Evolutionary conservation across 2,329 filamentous ascomycete genomes (phyloP).

Genomic region (Aspergillus sp.): DNA sequence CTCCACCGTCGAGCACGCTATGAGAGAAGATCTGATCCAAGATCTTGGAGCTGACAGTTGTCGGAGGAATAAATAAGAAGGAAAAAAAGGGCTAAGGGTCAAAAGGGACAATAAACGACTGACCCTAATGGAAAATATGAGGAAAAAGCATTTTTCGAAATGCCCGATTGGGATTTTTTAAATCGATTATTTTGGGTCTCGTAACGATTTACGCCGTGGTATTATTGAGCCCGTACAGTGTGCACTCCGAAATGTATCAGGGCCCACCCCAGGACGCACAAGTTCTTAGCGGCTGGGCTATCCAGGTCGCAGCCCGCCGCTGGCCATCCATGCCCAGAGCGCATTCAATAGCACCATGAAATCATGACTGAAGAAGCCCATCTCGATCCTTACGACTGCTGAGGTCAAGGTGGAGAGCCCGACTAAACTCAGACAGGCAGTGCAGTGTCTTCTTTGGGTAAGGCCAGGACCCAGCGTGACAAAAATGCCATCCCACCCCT

Average conservation of each 20-base stretch:
- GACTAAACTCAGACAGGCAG: background rate
- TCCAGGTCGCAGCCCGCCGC: background rate
- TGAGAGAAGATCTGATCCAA: conserved; percentile 41
- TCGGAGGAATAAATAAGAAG: conserved; percentile 26
- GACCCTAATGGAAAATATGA: no score
- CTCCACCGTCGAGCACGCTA: conserved; percentile 33
- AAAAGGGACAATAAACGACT: conserved; percentile 2
- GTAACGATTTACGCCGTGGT: no score
- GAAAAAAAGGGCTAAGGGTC: background rate
- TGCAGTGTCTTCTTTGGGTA: background rate
- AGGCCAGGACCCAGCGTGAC: background rate
- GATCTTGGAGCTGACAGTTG: conserved; percentile 41
- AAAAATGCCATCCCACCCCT: background rate
- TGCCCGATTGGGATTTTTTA: conserved; percentile 4
- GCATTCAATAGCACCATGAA: conserved; percentile 1
- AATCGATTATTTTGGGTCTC: conserved; percentile 6
- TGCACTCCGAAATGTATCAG: no score
- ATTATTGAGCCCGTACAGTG: no score
- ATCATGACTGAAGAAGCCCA: conserved; percentile 3
- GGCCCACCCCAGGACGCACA: no score
- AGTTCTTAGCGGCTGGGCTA: no score
- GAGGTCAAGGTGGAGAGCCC: no score
- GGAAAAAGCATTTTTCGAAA: no score
- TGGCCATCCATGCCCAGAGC: background rate
- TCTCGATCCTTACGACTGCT: background rate